phyloP scores from a whole-genome alignment of 495 filamentous ascomycete species.

The Pyrenopolyporus hunteri region DNA sequence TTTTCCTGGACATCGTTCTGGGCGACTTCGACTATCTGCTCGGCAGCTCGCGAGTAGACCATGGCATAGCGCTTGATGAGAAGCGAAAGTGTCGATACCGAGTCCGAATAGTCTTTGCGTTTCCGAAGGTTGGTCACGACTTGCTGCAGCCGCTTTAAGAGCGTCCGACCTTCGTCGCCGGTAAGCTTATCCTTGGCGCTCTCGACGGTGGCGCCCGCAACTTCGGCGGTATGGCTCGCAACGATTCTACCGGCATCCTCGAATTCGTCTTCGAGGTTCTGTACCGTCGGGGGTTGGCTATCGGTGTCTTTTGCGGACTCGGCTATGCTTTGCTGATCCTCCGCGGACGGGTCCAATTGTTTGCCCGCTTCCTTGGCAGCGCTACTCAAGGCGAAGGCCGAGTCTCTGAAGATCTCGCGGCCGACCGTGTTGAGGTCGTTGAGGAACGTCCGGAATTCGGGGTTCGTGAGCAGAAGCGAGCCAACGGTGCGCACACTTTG shows the following conservation, averaged over 20 bases:
- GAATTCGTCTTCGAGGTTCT: slow-evolving; percentile 67
- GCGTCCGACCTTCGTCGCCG: slow-evolving; percentile 71
- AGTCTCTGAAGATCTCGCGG: slow-evolving; percentile 85
- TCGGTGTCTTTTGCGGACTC: slow-evolving; percentile 63
- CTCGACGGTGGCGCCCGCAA: slow-evolving; percentile 66
- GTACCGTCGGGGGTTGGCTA: slow-evolving; percentile 55
- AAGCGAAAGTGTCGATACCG: slow-evolving; percentile 75
- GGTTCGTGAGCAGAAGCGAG: slow-evolving; percentile 82
- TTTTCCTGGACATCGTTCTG: slow-evolving; percentile 76
- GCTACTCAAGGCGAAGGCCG: slow-evolving; percentile 75
- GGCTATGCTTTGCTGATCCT: slow-evolving; percentile 63
- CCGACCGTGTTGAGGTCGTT: slow-evolving; percentile 80
- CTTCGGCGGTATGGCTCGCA: slow-evolving; percentile 65
- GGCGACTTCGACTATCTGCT: slow-evolving; percentile 64
- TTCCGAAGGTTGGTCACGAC: slow-evolving; percentile 76
- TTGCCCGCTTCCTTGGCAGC: slow-evolving; percentile 75
- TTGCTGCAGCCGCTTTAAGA: slow-evolving; percentile 76
- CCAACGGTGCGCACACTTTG: slow-evolving; percentile 84
- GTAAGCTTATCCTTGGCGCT: slow-evolving; percentile 72
- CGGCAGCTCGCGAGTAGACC: slow-evolving; percentile 73
- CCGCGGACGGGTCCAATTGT: slow-evolving; percentile 68
- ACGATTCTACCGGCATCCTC: slow-evolving; percentile 68
- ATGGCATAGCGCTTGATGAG: slow-evolving; percentile 80
- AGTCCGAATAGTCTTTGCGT: slow-evolving; percentile 81
- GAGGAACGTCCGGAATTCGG: slow-evolving; percentile 86